Conservation (phyloP, 129 eudicot genomes). For the Escallonia herrerae region DNA sequence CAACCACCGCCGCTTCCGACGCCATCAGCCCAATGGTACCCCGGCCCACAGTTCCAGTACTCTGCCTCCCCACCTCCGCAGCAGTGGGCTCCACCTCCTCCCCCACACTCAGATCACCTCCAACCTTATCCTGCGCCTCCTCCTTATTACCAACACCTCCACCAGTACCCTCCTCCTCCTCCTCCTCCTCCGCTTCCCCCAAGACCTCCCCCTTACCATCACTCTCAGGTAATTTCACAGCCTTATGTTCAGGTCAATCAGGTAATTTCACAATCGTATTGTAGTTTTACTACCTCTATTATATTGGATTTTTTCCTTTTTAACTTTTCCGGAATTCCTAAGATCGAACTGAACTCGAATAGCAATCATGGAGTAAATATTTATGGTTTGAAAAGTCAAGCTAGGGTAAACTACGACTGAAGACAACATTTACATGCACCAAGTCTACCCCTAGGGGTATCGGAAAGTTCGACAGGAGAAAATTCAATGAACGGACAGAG, state of each 20-base stretch:
- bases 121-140: constrained; percentile 36
- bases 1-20: constrained; percentile 26
- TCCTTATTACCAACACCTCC: constrained; percentile 29
- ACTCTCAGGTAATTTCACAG: constrained; percentile 20
- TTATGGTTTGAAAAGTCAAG: not conserved
- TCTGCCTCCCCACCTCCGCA: constrained; percentile 36
- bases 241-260: constrained; percentile 40
- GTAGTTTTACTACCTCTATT: not conserved
- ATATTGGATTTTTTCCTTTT: not conserved
- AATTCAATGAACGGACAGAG: too few relatives aligned
- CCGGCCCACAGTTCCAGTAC: constrained; percentile 16
- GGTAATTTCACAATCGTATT: constrained; percentile 25
- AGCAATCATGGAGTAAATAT: too few relatives aligned
- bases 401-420: not conserved
- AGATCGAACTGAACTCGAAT: not conserved
- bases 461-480: too few relatives aligned
- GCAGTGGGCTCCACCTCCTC: constrained; percentile 37
- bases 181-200: constrained; percentile 38
- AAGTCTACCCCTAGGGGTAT: too few relatives aligned
- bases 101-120: constrained; percentile 38
- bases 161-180: constrained; percentile 36
- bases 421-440: too few relatives aligned
- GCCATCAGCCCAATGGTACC: constrained; percentile 41
- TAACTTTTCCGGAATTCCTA: not conserved
- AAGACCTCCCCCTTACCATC: constrained; percentile 44